These are phyloP conservation scores for Boletus edulis DNA, from an alignment of 768 basidiomycete genomes.

Conservation along the genomic window DNA sequence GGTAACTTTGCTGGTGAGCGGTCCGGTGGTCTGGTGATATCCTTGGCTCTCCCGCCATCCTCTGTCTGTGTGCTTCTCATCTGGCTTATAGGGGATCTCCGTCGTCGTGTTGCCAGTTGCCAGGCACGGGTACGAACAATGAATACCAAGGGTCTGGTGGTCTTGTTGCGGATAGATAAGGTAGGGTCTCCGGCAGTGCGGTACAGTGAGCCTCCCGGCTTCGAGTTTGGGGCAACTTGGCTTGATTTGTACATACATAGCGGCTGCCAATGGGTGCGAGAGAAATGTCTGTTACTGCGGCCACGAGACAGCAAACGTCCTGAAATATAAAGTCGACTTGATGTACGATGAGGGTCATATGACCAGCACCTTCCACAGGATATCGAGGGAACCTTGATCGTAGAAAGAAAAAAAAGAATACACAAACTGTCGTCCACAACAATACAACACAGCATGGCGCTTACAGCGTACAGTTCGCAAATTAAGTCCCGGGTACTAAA, in stretches of 20 bases:
- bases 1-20: slow-evolving; percentile 6
- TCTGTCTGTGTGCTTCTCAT: too few species aligned
- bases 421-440: slow-evolving; percentile 2
- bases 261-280: not conserved
- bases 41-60: too few species aligned
- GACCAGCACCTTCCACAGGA: not conserved
- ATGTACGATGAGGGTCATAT: not conserved
- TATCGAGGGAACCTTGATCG: slow-evolving; percentile 5
- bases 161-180: not conserved
- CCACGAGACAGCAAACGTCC: not conserved
- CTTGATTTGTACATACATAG: slow-evolving; percentile 3
- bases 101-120: slow-evolving; percentile 8
- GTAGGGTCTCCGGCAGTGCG: slow-evolving; percentile 1
- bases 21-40: not conserved
- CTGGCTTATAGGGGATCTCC: not conserved
- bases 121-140: slow-evolving; percentile 9
- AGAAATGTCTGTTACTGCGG: not conserved
- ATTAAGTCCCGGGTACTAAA: not conserved
- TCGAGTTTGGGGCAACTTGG: not conserved
- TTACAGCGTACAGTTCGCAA: slow-evolving; percentile 1
- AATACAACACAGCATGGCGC: slow-evolving; percentile 5
- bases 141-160: not conserved
- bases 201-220: not conserved
- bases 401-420: not conserved
- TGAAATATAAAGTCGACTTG: not conserved